Conservation (phyloP, 768 basidiomycete genomes). For the Tremella fuciformis region DNA sequence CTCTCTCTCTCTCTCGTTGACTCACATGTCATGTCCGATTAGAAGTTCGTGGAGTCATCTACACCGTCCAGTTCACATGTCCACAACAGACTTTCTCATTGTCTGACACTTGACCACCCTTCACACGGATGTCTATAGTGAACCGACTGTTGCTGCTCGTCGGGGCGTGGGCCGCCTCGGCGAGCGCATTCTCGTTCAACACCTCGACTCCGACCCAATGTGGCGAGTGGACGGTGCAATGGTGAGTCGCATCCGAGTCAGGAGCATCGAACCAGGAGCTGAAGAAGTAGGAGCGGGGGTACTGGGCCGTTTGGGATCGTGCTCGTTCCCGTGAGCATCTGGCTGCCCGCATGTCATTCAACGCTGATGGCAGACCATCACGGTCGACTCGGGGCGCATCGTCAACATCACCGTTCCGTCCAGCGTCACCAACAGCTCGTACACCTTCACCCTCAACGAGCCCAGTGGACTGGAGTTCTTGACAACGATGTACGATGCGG, state of each 20-base stretch:
- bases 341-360: neutral
- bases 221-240: constrained; percentile 36
- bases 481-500: constrained; percentile 44
- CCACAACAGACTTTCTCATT: too few species aligned
- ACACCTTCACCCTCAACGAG: constrained; percentile 41
- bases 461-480: constrained; percentile 47
- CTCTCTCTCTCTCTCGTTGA: too few species aligned
- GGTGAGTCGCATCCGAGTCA: constrained; percentile 21
- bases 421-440: constrained; percentile 21
- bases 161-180: neutral
- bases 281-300: constrained; percentile 30
- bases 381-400: constrained; percentile 29
- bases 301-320: constrained; percentile 33
- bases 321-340: constrained; percentile 41
- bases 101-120: too few species aligned
- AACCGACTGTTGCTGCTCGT: neutral
- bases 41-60: too few species aligned
- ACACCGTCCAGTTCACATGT: too few species aligned
- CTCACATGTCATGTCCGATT: too few species aligned
- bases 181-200: constrained; percentile 37
- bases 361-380: constrained; percentile 24
- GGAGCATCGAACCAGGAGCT: neutral
- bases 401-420: constrained; percentile 45
- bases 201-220: constrained; percentile 48
- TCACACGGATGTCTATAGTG: neutral